phyloP scores from a whole-genome alignment of 208 protist genomes.

The Leishmania mexicana region DNA sequence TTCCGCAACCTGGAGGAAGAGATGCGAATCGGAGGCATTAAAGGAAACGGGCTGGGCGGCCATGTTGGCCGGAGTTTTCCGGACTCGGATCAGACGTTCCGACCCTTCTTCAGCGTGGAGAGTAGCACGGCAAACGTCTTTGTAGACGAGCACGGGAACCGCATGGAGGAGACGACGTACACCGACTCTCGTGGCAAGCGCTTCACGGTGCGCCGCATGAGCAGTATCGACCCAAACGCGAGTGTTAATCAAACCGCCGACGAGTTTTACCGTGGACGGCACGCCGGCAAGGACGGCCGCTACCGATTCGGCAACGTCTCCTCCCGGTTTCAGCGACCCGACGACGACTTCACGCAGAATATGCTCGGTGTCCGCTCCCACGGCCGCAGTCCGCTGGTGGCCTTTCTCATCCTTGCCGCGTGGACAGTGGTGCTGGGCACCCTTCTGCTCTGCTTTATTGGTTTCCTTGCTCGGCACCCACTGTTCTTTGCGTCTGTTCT shows the following conservation, averaged over 20 bases:
- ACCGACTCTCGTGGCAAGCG: constrained; percentile 59
- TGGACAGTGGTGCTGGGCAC: constrained; percentile 72
- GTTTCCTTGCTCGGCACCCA: constrained; percentile 69
- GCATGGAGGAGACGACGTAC: constrained; percentile 84
- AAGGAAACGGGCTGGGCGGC: constrained; percentile 29
- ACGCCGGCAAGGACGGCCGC: constrained; percentile 47
- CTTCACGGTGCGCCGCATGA: constrained; percentile 73
- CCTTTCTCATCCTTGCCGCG: constrained; percentile 63
- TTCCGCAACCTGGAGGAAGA: constrained; percentile 84
- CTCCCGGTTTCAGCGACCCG: constrained; percentile 39
- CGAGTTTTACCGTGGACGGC: constrained; percentile 58
- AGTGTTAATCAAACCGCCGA: constrained; percentile 69
- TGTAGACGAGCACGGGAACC: constrained; percentile 74
- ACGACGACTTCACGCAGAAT: constrained; percentile 67
- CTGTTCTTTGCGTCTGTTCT: constrained; percentile 66
- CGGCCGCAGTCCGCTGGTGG: constrained; percentile 63
- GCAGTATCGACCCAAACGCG: constrained; percentile 66
- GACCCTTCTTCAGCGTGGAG: constrained; percentile 66
- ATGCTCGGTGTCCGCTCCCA: constrained; percentile 77
- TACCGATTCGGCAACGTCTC: constrained; percentile 67
- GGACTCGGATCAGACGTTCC: constrained; percentile 46
- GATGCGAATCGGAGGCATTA: constrained; percentile 51
- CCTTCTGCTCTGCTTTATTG: constrained; percentile 45
- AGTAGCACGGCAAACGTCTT: constrained; percentile 51
- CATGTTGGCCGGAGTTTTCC: constrained; percentile 50